These are phyloP conservation scores for Endogone sp. DNA, from an alignment of 192 early-diverging fungal genomes.

Conservation along the genomic window DNA sequence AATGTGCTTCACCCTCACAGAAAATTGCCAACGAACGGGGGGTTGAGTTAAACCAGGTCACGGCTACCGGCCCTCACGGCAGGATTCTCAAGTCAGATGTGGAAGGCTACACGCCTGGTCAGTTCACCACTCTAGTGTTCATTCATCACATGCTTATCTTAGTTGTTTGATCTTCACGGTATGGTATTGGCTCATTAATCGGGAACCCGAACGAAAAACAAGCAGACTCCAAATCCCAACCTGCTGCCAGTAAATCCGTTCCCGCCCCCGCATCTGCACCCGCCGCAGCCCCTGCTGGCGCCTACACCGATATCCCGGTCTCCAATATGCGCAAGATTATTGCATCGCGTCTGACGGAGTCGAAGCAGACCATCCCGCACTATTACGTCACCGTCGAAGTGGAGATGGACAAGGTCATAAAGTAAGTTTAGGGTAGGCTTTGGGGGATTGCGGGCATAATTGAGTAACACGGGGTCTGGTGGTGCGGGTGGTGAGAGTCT, in stretches of 20 bases:
- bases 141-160: neutral
- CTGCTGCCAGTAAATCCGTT: conserved; percentile 36
- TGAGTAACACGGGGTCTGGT: no score
- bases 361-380: conserved; percentile 73
- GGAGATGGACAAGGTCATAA: conserved; percentile 84
- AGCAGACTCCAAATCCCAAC: conserved; percentile 35
- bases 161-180: neutral
- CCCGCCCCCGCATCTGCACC: conserved; percentile 39
- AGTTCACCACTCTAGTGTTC: neutral
- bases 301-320: conserved; percentile 70
- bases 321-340: conserved; percentile 82
- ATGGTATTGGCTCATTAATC: no score
- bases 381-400: conserved; percentile 85
- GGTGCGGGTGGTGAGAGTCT: no score
- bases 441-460: no score
- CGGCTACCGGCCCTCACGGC: conserved; percentile 86
- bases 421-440: conserved; percentile 4
- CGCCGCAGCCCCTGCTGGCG: conserved; percentile 37
- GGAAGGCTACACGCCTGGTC: conserved; percentile 56
- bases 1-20: conserved; percentile 24
- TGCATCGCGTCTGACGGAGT: conserved; percentile 70
- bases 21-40: conserved; percentile 82
- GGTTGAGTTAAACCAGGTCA: conserved; percentile 70
- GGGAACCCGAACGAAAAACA: no score
- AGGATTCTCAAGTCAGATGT: conserved; percentile 93